These are phyloP conservation scores for Magnusiomyces sp. DNA, from an alignment of 1,139 yeast genomes.

Conservation along the genomic window DNA sequence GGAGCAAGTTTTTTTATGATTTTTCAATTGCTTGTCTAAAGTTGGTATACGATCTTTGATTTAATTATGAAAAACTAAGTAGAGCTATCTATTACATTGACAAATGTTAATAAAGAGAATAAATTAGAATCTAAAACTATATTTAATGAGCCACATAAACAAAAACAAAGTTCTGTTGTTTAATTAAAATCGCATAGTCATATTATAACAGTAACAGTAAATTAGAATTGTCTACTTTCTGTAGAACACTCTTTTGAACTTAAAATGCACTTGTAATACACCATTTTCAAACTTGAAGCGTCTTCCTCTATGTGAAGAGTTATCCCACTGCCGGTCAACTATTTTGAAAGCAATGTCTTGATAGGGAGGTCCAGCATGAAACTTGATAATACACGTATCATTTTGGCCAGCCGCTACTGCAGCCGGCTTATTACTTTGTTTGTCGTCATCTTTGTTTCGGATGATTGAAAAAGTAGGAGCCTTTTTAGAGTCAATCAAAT, in stretches of 20 bases:
- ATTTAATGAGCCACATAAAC: no score
- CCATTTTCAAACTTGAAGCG: slow-evolving; percentile 33
- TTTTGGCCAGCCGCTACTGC: slow-evolving; percentile 16
- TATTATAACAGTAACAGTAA: no score
- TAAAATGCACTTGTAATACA: slow-evolving; percentile 31
- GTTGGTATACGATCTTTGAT: no score
- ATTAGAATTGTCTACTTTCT: slow-evolving; percentile 22
- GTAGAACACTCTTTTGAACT: slow-evolving; percentile 29
- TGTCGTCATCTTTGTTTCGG: slow-evolving; percentile 17
- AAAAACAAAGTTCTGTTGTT: no score
- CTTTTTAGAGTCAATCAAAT: slow-evolving; percentile 21
- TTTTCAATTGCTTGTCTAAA: no score
- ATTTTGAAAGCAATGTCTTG: slow-evolving; percentile 32
- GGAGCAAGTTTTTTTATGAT: no score
- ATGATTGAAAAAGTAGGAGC: slow-evolving; percentile 31
- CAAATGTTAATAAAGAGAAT: no score
- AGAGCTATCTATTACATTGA: no score
- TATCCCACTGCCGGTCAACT: slow-evolving; percentile 34
- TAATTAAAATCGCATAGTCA: no score
- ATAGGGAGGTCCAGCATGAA: slow-evolving; percentile 31
- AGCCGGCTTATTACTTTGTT: slow-evolving; percentile 7
- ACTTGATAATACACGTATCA: slow-evolving; percentile 28
- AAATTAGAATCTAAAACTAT: no score
- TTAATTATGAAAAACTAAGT: no score
- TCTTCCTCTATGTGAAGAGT: slow-evolving; percentile 24